Conservation (phyloP, 2,329 filamentous ascomycete genomes). For the Lachnellula subtilissima region DNA sequence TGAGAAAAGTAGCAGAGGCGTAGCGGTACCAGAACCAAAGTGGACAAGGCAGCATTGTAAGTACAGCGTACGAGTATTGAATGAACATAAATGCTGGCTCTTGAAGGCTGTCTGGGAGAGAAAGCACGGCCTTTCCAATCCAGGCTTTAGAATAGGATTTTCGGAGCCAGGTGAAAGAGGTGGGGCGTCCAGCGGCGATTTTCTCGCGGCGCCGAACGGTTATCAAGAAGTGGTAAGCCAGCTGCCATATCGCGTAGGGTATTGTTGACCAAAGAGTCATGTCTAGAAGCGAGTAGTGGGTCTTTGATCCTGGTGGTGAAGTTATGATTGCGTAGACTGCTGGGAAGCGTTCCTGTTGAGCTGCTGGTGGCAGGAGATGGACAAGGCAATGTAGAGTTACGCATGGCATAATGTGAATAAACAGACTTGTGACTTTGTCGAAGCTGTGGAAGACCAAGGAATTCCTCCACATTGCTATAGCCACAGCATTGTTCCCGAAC, state of each 20-base stretch:
- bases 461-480: constrained; percentile 99
- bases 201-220: constrained; percentile 91
- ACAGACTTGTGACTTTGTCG: constrained; percentile 95
- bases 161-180: constrained; percentile 95
- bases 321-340: constrained; percentile 78
- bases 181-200: constrained; percentile 91
- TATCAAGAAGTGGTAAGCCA: constrained; percentile 90
- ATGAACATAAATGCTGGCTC: constrained; percentile 94
- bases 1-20: constrained; percentile 72
- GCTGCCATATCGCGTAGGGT: constrained; percentile 89
- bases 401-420: constrained; percentile 99
- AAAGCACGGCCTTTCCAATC: constrained; percentile 81
- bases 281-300: constrained; percentile 71
- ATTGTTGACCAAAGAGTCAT: constrained; percentile 96
- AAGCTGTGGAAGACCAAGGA: constrained; percentile 97
- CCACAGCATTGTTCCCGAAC: constrained; percentile 94
- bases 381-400: constrained; percentile 89
- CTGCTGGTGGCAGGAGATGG: constrained; percentile 65
- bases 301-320: constrained; percentile 62
- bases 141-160: constrained; percentile 84
- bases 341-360: constrained; percentile 69
- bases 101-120: constrained; percentile 69
- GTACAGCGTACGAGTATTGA: constrained; percentile 83
- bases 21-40: constrained; percentile 89
- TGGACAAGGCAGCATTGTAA: constrained; percentile 92